Conservation (phyloP, 495 filamentous ascomycete species). For the Penicillium roqueforti region DNA sequence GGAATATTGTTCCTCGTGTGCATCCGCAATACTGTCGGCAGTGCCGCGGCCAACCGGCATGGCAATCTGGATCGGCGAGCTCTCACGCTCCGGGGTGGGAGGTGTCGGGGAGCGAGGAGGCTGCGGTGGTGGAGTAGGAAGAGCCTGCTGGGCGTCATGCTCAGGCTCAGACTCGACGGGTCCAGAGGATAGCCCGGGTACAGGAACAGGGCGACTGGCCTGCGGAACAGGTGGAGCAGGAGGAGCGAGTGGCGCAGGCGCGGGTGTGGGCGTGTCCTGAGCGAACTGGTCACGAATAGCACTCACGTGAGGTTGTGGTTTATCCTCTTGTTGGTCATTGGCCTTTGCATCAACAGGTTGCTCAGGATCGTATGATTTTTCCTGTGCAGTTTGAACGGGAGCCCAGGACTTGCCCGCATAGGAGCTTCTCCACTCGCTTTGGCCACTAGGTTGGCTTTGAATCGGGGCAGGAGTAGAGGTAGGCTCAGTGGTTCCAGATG, state of each 20-base stretch:
- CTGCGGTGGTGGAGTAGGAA: constrained; percentile 54
- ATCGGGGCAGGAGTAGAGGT: constrained; percentile 38
- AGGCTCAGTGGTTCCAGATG: constrained; percentile 36
- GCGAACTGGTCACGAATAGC: constrained; percentile 76
- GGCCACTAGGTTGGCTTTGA: constrained; percentile 62
- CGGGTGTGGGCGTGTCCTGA: constrained; percentile 52
- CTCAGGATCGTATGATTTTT: constrained; percentile 53
- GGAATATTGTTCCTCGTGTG: constrained; percentile 46
- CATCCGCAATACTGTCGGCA: constrained; percentile 52
- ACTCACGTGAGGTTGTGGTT: constrained; percentile 55
- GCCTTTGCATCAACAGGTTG: constrained; percentile 56
- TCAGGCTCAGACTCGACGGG: constrained; percentile 48
- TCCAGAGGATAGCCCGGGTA: constrained; percentile 66
- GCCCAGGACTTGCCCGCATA: constrained; percentile 88
- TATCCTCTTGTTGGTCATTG: constrained; percentile 43
- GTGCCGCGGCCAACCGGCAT: constrained; percentile 79
- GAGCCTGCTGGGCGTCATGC: constrained; percentile 35
- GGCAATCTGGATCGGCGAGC: constrained; percentile 79
- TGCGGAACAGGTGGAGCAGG: constrained; percentile 25
- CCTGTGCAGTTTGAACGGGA: constrained; percentile 67
- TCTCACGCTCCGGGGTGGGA: constrained; percentile 47
- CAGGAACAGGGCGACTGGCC: constrained; percentile 55
- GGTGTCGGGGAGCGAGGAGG: constrained; percentile 60
- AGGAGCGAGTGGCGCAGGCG: constrained; percentile 22
- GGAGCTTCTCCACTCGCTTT: constrained; percentile 79